phyloP scores from a whole-genome alignment of 371 early-diverging fungal species.

The Mycotypha africana region DNA sequence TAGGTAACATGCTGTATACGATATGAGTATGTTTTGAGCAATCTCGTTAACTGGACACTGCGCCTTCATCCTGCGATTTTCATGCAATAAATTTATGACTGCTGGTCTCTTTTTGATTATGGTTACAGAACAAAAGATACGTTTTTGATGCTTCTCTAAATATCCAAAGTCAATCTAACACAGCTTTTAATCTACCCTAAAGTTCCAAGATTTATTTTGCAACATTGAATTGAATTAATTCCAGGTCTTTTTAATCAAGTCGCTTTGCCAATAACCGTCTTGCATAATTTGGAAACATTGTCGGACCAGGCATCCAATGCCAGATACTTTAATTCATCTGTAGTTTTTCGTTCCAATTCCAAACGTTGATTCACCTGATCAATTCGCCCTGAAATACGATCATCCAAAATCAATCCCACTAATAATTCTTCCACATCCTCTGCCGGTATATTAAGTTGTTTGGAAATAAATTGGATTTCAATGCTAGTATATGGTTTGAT shows the following conservation, averaged over 20 bases:
- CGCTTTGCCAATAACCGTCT: constrained; percentile 59
- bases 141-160: no score
- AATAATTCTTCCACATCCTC: constrained; percentile 83
- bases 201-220: no score
- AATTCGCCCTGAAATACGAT: constrained; percentile 76
- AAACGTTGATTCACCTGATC: constrained; percentile 78
- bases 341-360: constrained; percentile 62
- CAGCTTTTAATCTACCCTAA: no score
- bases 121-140: no score
- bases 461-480: constrained; percentile 41
- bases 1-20: no score
- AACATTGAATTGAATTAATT: no score
- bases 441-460: constrained; percentile 72
- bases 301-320: constrained; percentile 73
- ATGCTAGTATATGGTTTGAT: constrained; percentile 92
- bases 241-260: constrained; percentile 11
- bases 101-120: no score
- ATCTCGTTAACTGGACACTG: no score
- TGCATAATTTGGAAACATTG: constrained; percentile 58
- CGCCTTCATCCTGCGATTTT: no score
- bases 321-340: constrained; percentile 61
- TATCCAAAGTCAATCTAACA: no score
- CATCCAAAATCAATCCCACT: constrained; percentile 81
- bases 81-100: no score
- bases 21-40: no score